Evolutionary conservation across 306 rosid genomes (phyloP), one percentile per base, ranked within the genome.

Genomic region (Glycine soja): DNA sequence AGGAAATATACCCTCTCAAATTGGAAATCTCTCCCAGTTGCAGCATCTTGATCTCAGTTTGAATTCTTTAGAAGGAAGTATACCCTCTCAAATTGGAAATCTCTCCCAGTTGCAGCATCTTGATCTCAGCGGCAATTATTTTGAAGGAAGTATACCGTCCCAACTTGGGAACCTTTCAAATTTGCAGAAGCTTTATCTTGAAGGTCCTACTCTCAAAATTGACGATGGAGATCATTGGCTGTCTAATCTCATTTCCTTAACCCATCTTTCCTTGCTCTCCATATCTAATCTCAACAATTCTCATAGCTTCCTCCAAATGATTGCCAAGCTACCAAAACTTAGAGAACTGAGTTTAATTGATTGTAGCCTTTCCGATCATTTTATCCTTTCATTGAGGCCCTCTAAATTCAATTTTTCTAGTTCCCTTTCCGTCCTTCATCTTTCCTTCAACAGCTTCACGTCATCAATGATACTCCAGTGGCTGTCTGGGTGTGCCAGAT

Each of bases 241-340:
- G 4, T 77, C 80, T 24, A 71, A 52, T 85, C 85, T 80, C 70
- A 70, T 75, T 72, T 58, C 58, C 77, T 77, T 85, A 58, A 72
- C 77, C 6, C 72, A 77, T 77, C 83, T 85, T 77, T 30, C 38
- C 72, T 81, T 81, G 7, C 0, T 7, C 0, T 0, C 0, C 3
- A 3, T 72, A 7, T 3, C 13, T 8, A 57, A 77, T 66, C 80
- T 85, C 4, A 57, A 77, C 9, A 0, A 0, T 72, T 48, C 77
- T 77, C 32, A 42, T 8, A 8, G 9, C 0, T 81, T 50, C 58
- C 2, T 57, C 0, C 74, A 72, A 65, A 57, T 16, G 34, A 16
- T 56, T 18, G 12, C 63, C 34, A 56, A 16, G 61, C 68, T 81
- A 7, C 77, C 83, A 32, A 77, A 32, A 9, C 16, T 81, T 57